A percentile compares a stretch with the other conserved stretches of the same genome.
Evolutionary conservation across 139 green algal genomes (phyloP).

Genomic region (Coccomyxa sp.): DNA sequence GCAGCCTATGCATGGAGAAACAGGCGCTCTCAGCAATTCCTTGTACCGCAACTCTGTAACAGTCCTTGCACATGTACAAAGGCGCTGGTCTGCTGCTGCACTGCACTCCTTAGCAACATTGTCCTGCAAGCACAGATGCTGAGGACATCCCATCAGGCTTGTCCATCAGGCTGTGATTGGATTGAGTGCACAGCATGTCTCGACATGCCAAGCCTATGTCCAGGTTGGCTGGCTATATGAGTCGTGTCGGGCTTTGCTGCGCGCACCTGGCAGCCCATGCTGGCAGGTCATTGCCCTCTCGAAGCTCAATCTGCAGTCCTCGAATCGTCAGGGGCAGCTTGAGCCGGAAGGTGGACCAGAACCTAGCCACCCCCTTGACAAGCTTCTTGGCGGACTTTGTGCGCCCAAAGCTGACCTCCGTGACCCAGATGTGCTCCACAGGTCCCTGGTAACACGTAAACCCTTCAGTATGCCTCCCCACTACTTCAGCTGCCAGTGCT

Average conservation of each 20-base stretch:
- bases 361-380: background rate
- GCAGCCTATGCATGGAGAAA: no score
- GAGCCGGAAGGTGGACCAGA: background rate
- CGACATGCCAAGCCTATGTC: no score
- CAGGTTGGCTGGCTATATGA: background rate
- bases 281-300: background rate
- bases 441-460: conserved; percentile 5
- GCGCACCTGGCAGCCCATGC: background rate
- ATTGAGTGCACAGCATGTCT: no score
- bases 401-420: background rate
- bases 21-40: no score
- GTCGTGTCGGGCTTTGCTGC: background rate
- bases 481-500: no score
- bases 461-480: background rate
- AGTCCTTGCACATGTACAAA: no score
- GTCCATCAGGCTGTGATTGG: no score
- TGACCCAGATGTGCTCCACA: background rate
- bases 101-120: no score
- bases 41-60: no score
- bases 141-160: no score
- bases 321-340: conserved; percentile 1
- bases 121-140: no score
- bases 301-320: background rate
- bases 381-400: background rate
- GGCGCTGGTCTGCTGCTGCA: no score